A percentile compares a stretch with the other conserved stretches of the same genome.
Conservation (phyloP, 139 green algal species). For the Chlorella sp. region DNA sequence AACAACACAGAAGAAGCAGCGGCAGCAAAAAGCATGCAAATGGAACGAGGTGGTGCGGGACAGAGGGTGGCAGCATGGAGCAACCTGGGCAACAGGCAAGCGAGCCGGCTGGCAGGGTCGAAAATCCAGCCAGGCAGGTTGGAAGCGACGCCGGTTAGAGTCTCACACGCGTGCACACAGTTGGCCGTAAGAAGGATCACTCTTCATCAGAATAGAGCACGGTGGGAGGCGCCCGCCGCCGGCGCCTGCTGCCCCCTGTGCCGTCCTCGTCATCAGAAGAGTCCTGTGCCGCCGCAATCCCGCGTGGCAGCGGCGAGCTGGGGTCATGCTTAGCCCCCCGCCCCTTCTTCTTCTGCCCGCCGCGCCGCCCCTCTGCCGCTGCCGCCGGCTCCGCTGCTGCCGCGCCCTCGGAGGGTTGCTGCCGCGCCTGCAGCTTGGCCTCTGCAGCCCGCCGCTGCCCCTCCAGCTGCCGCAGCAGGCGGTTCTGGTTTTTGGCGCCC, state of each 20-base stretch:
- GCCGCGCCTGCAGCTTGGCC: not conserved
- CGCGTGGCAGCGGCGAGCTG: not conserved
- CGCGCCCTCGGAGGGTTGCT: not conserved
- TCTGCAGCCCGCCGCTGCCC: not conserved
- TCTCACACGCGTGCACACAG: too few relatives aligned
- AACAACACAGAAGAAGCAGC: not conserved
- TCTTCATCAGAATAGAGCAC: constrained; percentile 34
- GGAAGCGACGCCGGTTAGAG: not conserved
- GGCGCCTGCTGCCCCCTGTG: not conserved
- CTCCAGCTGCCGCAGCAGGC: constrained; percentile 7
- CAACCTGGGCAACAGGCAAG: too few relatives aligned
- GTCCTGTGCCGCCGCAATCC: not conserved
- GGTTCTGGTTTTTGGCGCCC: constrained; percentile 6
- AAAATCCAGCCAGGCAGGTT: not conserved
- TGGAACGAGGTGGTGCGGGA: not conserved
- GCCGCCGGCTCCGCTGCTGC: not conserved
- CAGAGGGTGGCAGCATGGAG: too few relatives aligned
- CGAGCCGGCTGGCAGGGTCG: too few relatives aligned
- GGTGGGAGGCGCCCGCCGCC: not conserved
- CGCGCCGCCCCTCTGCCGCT: not conserved
- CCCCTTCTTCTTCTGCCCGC: not conserved
- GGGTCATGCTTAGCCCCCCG: not conserved
- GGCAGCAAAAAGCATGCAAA: not conserved
- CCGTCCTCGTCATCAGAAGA: not conserved
- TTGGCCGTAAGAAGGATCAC: too few relatives aligned